A percentile compares a stretch with the other conserved stretches of the same genome.
Evolutionary conservation across 2,329 filamentous ascomycete species (phyloP).

Genomic region (Penicillium fuscoglaucum): DNA sequence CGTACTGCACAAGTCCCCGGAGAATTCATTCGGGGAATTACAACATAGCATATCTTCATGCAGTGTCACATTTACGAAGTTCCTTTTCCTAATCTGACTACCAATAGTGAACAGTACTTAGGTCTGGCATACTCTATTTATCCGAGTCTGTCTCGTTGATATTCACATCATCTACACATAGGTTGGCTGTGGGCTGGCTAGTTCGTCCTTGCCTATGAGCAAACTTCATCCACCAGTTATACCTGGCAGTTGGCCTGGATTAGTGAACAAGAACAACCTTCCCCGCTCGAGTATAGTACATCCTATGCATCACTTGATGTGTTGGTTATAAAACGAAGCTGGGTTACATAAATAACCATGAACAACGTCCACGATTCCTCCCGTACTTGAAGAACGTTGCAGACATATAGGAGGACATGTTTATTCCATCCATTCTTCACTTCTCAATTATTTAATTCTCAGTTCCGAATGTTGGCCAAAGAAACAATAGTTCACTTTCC

Average conservation of each 20-base stretch:
- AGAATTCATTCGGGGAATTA: slow-evolving; percentile 18
- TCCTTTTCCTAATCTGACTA: neutral
- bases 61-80: neutral
- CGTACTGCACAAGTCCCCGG: neutral
- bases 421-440: too few species aligned
- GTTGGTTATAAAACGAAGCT: too few species aligned
- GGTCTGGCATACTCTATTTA: neutral
- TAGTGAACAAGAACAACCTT: neutral
- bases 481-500: too few species aligned
- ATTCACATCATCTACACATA: neutral
- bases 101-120: neutral
- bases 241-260: neutral
- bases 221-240: neutral
- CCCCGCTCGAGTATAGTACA: neutral
- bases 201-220: neutral
- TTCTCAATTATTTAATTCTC: too few species aligned
- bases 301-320: too few species aligned
- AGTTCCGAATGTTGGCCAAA: too few species aligned
- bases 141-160: slow-evolving; percentile 2
- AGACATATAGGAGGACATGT: too few species aligned
- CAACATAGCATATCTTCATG: neutral
- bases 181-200: neutral
- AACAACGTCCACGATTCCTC: too few species aligned
- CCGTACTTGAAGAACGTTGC: too few species aligned
- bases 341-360: too few species aligned